A percentile compares a stretch with the other conserved stretches of the same genome.
Conservation (phyloP, 257 asterid species). For the Solanum medicagineum region DNA sequence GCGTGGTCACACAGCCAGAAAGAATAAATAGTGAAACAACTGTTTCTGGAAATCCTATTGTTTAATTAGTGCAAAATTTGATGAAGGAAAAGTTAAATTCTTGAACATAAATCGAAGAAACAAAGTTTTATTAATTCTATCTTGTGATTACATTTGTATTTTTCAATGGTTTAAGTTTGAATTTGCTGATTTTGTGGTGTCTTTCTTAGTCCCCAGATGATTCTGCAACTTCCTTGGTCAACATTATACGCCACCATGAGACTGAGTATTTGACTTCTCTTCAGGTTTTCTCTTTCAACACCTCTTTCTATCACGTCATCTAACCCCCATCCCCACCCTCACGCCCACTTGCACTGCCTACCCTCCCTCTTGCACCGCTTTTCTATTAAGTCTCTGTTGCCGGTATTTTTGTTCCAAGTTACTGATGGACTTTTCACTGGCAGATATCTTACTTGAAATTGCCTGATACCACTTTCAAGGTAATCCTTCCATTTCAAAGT, state of each 20-base stretch:
- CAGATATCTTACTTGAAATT: slow-evolving; percentile 70
- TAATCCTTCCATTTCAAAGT: slow-evolving; percentile 9
- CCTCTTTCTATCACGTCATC: not conserved
- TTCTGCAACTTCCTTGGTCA: slow-evolving; percentile 54
- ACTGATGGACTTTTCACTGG: slow-evolving; percentile 6
- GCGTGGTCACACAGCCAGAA: not conserved
- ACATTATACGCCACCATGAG: slow-evolving; percentile 84
- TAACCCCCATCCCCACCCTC: not conserved
- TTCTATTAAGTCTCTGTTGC: not conserved
- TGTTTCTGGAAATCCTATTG: not conserved
- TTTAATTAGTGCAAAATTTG: not conserved
- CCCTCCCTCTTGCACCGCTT: not conserved
- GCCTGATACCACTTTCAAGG: slow-evolving; percentile 97
- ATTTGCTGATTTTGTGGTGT: not conserved
- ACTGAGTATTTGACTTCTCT: slow-evolving; percentile 70
- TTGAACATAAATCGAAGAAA: not conserved
- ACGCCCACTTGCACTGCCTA: not conserved
- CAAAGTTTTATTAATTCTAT: not conserved
- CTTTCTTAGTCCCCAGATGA: slow-evolving; percentile 75
- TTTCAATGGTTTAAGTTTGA: not conserved
- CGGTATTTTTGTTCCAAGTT: not conserved
- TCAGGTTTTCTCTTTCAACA: slow-evolving; percentile 34
- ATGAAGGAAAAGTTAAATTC: not conserved
- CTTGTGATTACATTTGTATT: not conserved
- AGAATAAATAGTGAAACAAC: not conserved